phyloP scores from a whole-genome alignment of 768 basidiomycete genomes.

The Galerina sulciceps region DNA sequence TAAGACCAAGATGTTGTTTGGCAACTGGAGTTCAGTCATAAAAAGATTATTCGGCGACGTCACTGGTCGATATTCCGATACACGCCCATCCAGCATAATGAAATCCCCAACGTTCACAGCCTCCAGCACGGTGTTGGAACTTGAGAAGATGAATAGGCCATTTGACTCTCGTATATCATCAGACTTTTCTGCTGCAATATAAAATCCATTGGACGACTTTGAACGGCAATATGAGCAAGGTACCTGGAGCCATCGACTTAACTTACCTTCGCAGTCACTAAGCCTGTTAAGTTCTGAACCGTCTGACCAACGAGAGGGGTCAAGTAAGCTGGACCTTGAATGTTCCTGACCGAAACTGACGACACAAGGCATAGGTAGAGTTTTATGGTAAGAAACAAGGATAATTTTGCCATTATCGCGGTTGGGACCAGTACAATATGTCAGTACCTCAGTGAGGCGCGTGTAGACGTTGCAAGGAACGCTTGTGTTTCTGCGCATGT shows the following conservation, averaged over 20 bases:
- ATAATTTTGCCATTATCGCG: slow-evolving; percentile 34
- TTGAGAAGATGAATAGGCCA: slow-evolving; percentile 54
- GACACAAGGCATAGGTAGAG: slow-evolving; percentile 31
- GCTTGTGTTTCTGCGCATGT: too few species aligned
- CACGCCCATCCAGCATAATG: slow-evolving; percentile 47
- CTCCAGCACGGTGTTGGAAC: slow-evolving; percentile 36
- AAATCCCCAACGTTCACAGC: slow-evolving; percentile 51
- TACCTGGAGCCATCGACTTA: not conserved
- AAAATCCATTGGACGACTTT: slow-evolving; percentile 52
- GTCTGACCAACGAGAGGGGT: slow-evolving; percentile 50
- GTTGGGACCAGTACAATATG: not conserved
- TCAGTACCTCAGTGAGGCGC: too few species aligned
- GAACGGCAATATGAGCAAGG: not conserved
- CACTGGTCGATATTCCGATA: slow-evolving; percentile 54
- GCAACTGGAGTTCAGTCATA: slow-evolving; percentile 52
- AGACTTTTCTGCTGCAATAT: slow-evolving; percentile 46
- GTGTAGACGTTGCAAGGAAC: too few species aligned
- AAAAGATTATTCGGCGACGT: slow-evolving; percentile 48
- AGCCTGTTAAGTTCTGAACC: slow-evolving; percentile 51
- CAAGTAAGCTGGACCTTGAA: slow-evolving; percentile 52
- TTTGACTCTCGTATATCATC: slow-evolving; percentile 52
- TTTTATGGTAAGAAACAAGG: slow-evolving; percentile 30
- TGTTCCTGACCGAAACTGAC: slow-evolving; percentile 48
- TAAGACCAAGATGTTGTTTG: slow-evolving; percentile 44
- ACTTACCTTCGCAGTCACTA: slow-evolving; percentile 57